phyloP scores from a whole-genome alignment of 2,329 filamentous ascomycete genomes.

The Curvularia hawaiiensis region DNA sequence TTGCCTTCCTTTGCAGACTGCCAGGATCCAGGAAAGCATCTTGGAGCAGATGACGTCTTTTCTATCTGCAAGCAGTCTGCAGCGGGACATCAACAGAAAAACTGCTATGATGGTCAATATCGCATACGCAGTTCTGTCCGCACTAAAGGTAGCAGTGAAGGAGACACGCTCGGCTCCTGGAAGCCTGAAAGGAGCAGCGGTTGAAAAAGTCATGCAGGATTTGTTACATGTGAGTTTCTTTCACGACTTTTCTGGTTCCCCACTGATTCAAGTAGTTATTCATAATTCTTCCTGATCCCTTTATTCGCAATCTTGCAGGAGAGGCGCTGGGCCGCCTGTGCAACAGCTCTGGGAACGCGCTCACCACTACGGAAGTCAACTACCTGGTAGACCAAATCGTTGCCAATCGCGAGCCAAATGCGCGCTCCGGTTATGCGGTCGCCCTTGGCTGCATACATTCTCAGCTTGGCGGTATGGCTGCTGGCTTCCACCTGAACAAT shows the following conservation, averaged over 20 bases:
- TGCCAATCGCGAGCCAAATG: constrained; percentile 88
- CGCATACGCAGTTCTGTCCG: constrained; percentile 77
- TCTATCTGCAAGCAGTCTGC: constrained; percentile 76
- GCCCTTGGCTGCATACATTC: constrained; percentile 92
- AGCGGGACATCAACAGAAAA: constrained; percentile 85
- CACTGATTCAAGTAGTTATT: constrained; percentile 59
- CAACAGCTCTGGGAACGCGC: constrained; percentile 80
- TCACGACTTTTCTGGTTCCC: neutral
- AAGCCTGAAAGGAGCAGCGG: constrained; percentile 73
- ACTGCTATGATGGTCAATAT: constrained; percentile 92
- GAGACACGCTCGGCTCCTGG: constrained; percentile 77
- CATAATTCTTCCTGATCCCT: constrained; percentile 81
- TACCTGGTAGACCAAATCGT: constrained; percentile 93
- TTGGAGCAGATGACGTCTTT: constrained; percentile 93
- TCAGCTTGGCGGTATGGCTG: constrained; percentile 96
- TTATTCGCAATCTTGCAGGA: constrained; percentile 83
- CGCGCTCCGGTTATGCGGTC: constrained; percentile 91
- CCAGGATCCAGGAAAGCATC: constrained; percentile 94
- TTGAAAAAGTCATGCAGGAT: constrained; percentile 72
- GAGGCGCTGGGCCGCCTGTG: constrained; percentile 86
- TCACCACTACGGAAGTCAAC: constrained; percentile 90
- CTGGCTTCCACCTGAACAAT: constrained; percentile 93
- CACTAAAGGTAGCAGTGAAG: constrained; percentile 81
- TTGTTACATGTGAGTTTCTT: constrained; percentile 74
- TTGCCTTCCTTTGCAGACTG: constrained; percentile 83